Evolutionary conservation across 2,329 filamentous ascomycete genomes (phyloP).

Genomic region (Apiospora koreana): DNA sequence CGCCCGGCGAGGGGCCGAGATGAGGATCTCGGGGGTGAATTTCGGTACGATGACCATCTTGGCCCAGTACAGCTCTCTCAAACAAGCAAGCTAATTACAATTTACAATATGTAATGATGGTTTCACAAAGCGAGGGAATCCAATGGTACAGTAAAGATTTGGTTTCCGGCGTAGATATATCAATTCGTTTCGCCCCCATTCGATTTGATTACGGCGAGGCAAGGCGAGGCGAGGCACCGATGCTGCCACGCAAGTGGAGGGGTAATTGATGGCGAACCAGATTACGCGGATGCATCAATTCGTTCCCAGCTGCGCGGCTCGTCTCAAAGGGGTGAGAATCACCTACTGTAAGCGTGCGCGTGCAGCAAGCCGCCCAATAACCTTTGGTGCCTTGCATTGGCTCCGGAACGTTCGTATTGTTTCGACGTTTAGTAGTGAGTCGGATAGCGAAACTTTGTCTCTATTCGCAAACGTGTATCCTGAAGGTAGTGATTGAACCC

Average conservation of each 20-base stretch:
- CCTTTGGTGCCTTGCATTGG: not conserved
- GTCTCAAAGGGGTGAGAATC: not conserved
- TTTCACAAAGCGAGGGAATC: not conserved
- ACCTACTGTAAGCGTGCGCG: not conserved
- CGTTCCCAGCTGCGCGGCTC: conserved; percentile 5
- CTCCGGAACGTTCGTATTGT: not conserved
- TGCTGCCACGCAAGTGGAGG: not conserved
- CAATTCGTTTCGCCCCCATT: not conserved
- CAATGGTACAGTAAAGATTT: not conserved
- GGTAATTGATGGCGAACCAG: conserved; percentile 15
- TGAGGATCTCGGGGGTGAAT: conserved; percentile 35
- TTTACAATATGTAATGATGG: not conserved
- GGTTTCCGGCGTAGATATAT: not conserved
- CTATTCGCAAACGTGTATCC: not conserved
- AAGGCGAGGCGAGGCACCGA: not conserved
- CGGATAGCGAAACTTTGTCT: not conserved
- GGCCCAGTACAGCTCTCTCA: not conserved
- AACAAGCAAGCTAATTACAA: not conserved
- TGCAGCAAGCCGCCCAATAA: not conserved
- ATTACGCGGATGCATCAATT: conserved; percentile 18
- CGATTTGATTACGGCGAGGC: not conserved
- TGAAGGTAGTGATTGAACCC: not conserved
- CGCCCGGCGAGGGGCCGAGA: conserved; percentile 31
- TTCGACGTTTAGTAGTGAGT: not conserved
- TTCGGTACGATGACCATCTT: conserved; percentile 17